These are phyloP conservation scores for Bruguiera parviflora DNA, from an alignment of 345 rosid species.

Conservation along the genomic window DNA sequence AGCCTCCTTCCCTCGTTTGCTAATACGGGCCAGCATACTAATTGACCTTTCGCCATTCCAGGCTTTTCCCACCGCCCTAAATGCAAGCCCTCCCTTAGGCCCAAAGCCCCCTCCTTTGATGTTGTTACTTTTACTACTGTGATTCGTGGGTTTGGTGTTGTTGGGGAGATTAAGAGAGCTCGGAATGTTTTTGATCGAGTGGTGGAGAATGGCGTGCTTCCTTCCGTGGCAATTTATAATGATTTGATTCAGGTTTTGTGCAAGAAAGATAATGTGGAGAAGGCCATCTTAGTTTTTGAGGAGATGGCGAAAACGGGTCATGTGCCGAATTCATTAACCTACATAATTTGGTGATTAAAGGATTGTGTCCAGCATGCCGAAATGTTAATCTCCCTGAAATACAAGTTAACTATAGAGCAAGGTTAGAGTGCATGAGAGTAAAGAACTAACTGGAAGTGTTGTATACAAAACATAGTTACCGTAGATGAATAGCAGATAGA, in stretches of 20 bases:
- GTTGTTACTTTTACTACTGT: constrained; percentile 75
- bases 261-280: constrained; percentile 77
- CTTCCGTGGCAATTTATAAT: constrained; percentile 79
- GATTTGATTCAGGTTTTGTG: constrained; percentile 84
- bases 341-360: constrained; percentile 65
- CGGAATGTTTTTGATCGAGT: constrained; percentile 61
- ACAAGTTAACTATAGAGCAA: too few relatives aligned
- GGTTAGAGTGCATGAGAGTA: too few relatives aligned
- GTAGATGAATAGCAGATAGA: too few relatives aligned
- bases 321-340: constrained; percentile 58
- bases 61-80: too few relatives aligned
- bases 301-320: constrained; percentile 79
- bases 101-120: constrained; percentile 9
- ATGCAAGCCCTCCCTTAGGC: too few relatives aligned
- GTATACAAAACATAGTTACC: too few relatives aligned
- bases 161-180: constrained; percentile 62
- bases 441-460: too few relatives aligned
- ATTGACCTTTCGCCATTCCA: too few relatives aligned
- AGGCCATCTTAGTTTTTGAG: constrained; percentile 60
- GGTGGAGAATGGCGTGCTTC: constrained; percentile 71
- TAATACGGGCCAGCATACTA: too few relatives aligned
- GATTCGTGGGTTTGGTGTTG: constrained; percentile 78
- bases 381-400: too few relatives aligned
- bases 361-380: constrained; percentile 52
- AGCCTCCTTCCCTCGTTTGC: too few relatives aligned